These are phyloP conservation scores for Pyracantha coccinea DNA, from an alignment of 331 rosid species.

Conservation along the genomic window DNA sequence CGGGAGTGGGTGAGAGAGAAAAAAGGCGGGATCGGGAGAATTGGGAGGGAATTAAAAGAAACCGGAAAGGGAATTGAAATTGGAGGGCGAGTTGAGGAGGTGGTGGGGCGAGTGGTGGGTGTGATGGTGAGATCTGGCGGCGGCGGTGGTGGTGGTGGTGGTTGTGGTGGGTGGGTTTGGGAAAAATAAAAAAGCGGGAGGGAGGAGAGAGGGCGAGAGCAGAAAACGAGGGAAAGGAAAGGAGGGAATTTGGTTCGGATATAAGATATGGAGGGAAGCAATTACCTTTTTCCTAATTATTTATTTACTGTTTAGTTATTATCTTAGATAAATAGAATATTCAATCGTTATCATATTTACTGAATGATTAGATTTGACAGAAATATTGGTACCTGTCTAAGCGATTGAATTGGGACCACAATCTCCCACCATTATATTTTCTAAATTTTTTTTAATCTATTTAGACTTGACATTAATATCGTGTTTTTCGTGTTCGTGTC, in stretches of 20 bases:
- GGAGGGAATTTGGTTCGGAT: constrained; percentile 98
- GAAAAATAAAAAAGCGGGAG: constrained; percentile 66
- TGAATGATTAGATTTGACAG: no score
- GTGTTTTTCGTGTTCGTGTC: rapidly evolving
- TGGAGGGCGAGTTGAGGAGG: constrained; percentile 13
- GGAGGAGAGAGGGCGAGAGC: constrained; percentile 37
- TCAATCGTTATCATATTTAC: no score
- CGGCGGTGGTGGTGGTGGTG: background rate
- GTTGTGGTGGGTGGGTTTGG: constrained; percentile 27
- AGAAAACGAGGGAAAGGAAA: constrained; percentile 71
- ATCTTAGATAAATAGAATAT: background rate
- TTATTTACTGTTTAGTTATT: background rate
- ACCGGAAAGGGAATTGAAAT: background rate
- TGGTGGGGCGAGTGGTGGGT: background rate
- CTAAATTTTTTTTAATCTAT: no score
- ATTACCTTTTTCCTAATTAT: constrained; percentile 5
- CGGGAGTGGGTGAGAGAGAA: background rate
- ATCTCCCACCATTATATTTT: no score
- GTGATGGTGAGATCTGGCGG: constrained; percentile 34
- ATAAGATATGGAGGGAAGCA: constrained; percentile 83
- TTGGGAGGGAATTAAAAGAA: background rate
- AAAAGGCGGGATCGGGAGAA: constrained; percentile 1
- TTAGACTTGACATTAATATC: rapidly evolving
- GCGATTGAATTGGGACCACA: no score
- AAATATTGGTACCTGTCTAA: no score